Base-by-base conservation (phyloP, 2,329 filamentous ascomycete genomes). In the Fusarium drepaniforme region DNA sequence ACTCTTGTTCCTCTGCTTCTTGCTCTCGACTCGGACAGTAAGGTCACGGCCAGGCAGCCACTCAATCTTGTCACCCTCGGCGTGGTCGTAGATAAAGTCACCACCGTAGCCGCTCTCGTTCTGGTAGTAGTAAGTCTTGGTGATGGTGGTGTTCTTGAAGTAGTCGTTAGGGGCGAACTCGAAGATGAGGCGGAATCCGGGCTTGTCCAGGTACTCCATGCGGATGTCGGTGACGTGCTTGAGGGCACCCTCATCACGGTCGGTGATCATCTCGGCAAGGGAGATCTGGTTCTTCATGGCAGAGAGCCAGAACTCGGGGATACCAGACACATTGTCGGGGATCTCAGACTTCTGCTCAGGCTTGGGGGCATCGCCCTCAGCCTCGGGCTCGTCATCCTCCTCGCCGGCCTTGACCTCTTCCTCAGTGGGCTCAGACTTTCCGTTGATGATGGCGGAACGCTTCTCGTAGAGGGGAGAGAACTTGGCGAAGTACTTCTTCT, bases 1-100 rank as follows among this genome's bases (percentile, higher is more conserved):
- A 99, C 97, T 98, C 92, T 98, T 99, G 88, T 99, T 99, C 76
- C 97, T 92, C 88, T 99, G 97, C 90, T 99, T 99, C 92, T 99
- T 99, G 90, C 95, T 97, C 90, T 99, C 97, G 71, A 98, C 88
- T 78, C 94, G 93, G 76, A 98, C 94, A 56, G 97, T 99, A 79
- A 99, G 88, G 82, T 99, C 97, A 85, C 97, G 95, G 80, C 93
- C 93, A 12, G 92, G 87, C 87, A 97, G 97, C 97, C 97, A 99
- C 79, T 98, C 93, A 81, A 99, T 97, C 90, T 97, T 97, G 84
- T 98, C 94, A 76, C 97, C 97, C 85, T 99, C 96, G 68, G 97
- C 97, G 83, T 99, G 97, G 84, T 99, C 97, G 84, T 99, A 99
- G 85, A 99, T 98, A 87, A 98, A 99, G 85, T 99, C 97, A 78